Conservation (phyloP, 202 grass and related monocot species). For the Panicum virgatum region DNA sequence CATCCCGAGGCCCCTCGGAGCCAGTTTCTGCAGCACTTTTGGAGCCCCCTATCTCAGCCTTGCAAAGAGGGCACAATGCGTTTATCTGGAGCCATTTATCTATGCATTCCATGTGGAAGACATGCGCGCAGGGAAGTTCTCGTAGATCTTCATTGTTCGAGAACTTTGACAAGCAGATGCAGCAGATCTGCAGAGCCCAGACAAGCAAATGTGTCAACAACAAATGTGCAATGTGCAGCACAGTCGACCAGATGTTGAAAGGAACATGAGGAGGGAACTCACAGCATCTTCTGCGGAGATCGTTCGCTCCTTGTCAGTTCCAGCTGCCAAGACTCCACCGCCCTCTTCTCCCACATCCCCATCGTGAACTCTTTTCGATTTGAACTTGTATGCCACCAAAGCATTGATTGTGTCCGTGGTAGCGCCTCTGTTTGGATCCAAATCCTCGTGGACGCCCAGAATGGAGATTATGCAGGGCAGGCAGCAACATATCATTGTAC, state of each 20-base stretch:
- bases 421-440: constrained; percentile 73
- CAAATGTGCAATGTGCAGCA: not conserved
- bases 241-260: not conserved
- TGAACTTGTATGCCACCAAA: constrained; percentile 80
- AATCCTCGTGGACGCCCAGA: constrained; percentile 81
- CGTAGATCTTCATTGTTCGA: constrained; percentile 71
- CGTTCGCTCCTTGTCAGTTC: constrained; percentile 66
- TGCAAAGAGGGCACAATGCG: constrained; percentile 81
- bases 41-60: constrained; percentile 55
- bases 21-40: constrained; percentile 1
- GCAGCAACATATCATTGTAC: constrained; percentile 92
- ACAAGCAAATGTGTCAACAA: not conserved
- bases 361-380: constrained; percentile 53
- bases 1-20: constrained; percentile 1
- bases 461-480: constrained; percentile 95
- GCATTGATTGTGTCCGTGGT: constrained; percentile 71
- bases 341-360: constrained; percentile 42
- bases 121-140: constrained; percentile 71
- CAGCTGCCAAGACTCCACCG: constrained; percentile 69
- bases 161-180: constrained; percentile 83
- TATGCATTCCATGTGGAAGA: constrained; percentile 85
- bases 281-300: constrained; percentile 79
- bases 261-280: constrained; percentile 8
- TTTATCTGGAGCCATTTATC: constrained; percentile 97
- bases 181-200: constrained; percentile 60